Base-by-base conservation (phyloP, 2,329 filamentous ascomycete species). In the Podosphaera fusca region DNA sequence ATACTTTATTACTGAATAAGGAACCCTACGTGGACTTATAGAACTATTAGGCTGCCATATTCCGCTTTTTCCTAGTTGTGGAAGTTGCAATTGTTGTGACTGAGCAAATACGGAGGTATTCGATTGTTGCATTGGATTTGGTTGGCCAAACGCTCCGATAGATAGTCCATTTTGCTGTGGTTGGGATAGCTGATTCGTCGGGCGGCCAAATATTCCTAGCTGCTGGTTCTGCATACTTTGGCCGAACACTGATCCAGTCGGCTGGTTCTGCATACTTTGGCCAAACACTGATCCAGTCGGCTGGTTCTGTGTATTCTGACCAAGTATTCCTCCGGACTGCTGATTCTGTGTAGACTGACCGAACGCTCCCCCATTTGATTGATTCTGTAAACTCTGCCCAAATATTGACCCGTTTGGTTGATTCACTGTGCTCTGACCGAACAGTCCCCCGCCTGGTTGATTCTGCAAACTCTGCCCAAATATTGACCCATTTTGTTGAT, bases 31-130 rank as follows among this genome's bases (percentile, higher is more conserved):
- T 63, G 66, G 62, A 47, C 58, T 64, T 6, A 64, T 42, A 42
- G 38, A 59, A 56, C 62, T 64, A 45, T 63, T 60, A 29, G 65
- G 62, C 57, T 65, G 62, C 64, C 64, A 67, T 60, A 66, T 58
- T 14, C 64, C 63, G 58, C 61, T 63, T 57, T 63, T 59, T 21
- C 60, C 61, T 56, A 61, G 35, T 40, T 61, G 63, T 55, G 60
- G 66, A 57, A 71, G 67, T 46, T 33, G 35, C 14, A 35, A 21
- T 7, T n/a, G 3, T 21, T 54, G 51, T 21, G 51, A 54, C 35
- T 34, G 34, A 8, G 34, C 51, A 40, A 54, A 29, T 54, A 38
- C n/a, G 6, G 51, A 54, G 5, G 29, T 40, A 54, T 54, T 54
- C 12, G 51, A 34, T 29, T 69, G 62, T 57, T 65, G 66, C 58